Percentiles rank a stretch among this genome's conserved stretches.
Conservation (phyloP, 2,329 filamentous ascomycete genomes). For the Aplosporella prunicola region DNA sequence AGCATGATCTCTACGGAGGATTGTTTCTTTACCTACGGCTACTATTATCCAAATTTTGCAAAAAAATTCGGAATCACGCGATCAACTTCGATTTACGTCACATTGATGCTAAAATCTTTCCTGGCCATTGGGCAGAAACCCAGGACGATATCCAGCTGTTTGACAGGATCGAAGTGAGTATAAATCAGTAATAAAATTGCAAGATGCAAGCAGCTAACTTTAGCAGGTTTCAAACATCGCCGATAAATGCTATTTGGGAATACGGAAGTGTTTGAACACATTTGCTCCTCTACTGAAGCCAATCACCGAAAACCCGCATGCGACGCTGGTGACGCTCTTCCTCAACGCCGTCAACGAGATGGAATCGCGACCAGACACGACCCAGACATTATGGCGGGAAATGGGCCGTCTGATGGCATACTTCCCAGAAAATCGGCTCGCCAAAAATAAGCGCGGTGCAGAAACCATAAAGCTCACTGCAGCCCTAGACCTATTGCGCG, state of each 20-base stretch:
- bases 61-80: slow-evolving; percentile 14
- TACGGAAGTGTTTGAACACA: slow-evolving; percentile 16
- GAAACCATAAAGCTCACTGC: not conserved
- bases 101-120: slow-evolving; percentile 20
- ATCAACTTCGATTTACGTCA: slow-evolving; percentile 23
- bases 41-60: slow-evolving; percentile 24
- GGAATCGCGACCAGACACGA: slow-evolving; percentile 11
- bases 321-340: slow-evolving; percentile 35
- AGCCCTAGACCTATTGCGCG: slow-evolving; percentile 5
- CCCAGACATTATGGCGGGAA: slow-evolving; percentile 1
- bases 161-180: slow-evolving; percentile 31
- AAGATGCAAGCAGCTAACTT: not conserved
- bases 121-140: slow-evolving; percentile 11
- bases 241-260: slow-evolving; percentile 28
- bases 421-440: not conserved
- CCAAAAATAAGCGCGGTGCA: not conserved
- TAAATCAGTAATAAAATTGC: too few relatives aligned
- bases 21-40: slow-evolving; percentile 27
- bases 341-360: slow-evolving; percentile 25
- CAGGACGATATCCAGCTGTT: slow-evolving; percentile 14
- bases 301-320: slow-evolving; percentile 26
- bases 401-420: not conserved
- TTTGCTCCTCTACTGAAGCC: slow-evolving; percentile 28
- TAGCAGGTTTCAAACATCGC: slow-evolving; percentile 32
- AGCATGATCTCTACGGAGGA: slow-evolving; percentile 31